Conservation (phyloP, 176 grass and related monocot genomes). For the Musa schizocarpa region DNA sequence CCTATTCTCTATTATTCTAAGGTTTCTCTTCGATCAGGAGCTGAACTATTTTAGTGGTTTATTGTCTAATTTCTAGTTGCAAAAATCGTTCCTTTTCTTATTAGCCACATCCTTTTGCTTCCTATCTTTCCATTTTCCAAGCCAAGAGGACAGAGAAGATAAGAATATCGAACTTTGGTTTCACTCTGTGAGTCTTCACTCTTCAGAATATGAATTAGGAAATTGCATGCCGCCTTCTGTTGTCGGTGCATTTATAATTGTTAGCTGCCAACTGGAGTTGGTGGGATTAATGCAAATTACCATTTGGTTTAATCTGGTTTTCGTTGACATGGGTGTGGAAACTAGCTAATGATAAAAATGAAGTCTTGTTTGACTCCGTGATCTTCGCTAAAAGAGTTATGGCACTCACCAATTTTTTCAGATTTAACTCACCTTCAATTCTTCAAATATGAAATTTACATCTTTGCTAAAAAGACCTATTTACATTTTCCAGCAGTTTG, state of each 20-base stretch:
- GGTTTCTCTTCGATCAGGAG: not conserved
- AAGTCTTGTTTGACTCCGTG: too few relatives aligned
- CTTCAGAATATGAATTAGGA: not conserved
- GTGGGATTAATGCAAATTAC: not conserved
- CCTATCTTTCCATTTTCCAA: too few relatives aligned
- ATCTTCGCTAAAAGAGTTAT: too few relatives aligned
- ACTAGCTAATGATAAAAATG: too few relatives aligned
- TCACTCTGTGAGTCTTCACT: too few relatives aligned
- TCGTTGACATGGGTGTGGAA: not conserved
- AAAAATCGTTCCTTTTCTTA: not conserved
- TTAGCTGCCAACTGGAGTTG: not conserved
- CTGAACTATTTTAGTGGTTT: not conserved
- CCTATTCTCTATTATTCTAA: not conserved
- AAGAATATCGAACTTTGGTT: too few relatives aligned
- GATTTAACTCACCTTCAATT: not conserved
- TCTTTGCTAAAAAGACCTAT: too few relatives aligned
- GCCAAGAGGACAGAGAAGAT: too few relatives aligned
- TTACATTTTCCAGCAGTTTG: too few relatives aligned
- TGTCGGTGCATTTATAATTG: not conserved
- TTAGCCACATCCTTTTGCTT: too few relatives aligned
- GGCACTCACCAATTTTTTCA: not conserved
- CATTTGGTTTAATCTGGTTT: too few relatives aligned
- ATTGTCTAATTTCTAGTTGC: not conserved
- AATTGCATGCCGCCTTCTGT: not conserved
- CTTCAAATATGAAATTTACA: not conserved